These are phyloP conservation scores for Apiotrichum veenhuisii DNA, from an alignment of 1,284 basidiomycete genomes.

Conservation along the genomic window DNA sequence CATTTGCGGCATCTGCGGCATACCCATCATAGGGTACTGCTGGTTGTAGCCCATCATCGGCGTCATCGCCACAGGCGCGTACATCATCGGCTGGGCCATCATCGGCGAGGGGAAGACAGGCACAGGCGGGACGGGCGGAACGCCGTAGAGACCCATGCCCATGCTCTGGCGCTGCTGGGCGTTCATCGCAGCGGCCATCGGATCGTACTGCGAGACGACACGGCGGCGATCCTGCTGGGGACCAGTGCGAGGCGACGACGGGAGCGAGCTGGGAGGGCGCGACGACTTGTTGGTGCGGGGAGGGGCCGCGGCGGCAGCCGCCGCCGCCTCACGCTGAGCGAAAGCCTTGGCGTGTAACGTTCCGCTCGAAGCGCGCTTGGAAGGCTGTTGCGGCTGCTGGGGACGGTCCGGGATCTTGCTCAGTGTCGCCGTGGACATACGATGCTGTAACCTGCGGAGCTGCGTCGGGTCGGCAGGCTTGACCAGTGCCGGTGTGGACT, in stretches of 20 bases:
- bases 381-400: background rate
- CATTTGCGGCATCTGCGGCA: conserved; percentile 14
- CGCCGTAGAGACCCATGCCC: conserved; percentile 11
- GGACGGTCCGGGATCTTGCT: background rate
- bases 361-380: conserved; percentile 7
- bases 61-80: conserved; percentile 3
- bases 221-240: conserved; percentile 14
- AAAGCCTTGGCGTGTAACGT: background rate
- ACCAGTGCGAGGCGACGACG: conserved; percentile 8
- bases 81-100: conserved; percentile 12
- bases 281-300: background rate
- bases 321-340: background rate
- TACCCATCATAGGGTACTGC: background rate
- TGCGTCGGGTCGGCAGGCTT: background rate
- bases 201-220: conserved; percentile 16
- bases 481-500: background rate
- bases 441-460: background rate
- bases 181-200: background rate
- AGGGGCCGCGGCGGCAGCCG: background rate
- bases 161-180: conserved; percentile 8
- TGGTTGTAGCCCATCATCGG: conserved; percentile 5
- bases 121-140: background rate
- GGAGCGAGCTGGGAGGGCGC: conserved; percentile 12
- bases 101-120: background rate
- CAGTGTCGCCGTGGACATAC: conserved; percentile 1